A percentile compares a stretch with the other conserved stretches of the same genome.
Evolutionary conservation across 208 protist species (phyloP).

Genomic region (Trypanosoma avium): DNA sequence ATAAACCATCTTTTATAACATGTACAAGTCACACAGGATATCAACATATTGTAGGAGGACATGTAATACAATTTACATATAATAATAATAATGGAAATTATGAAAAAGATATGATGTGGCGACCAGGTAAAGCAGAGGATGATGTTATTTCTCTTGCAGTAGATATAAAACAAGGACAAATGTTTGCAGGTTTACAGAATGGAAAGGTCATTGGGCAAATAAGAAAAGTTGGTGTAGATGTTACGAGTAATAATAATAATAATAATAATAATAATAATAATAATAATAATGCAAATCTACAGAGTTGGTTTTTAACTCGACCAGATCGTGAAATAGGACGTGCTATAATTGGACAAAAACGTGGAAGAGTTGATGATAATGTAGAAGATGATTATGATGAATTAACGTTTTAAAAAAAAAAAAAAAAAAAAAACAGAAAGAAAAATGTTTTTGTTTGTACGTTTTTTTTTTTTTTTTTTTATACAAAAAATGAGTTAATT

Average conservation of each 20-base stretch:
- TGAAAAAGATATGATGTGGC: slow-evolving; percentile 28
- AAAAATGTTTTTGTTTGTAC: slow-evolving; percentile 16
- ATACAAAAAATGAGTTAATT: too few relatives aligned
- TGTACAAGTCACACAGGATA: slow-evolving; percentile 64
- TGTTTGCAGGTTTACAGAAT: slow-evolving; percentile 62
- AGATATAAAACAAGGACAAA: slow-evolving; percentile 31
- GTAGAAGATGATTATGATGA: slow-evolving; percentile 25
- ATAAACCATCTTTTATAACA: slow-evolving; percentile 34
- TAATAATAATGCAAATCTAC: slow-evolving; percentile 11
- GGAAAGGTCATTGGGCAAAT: slow-evolving; percentile 59
- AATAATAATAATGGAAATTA: slow-evolving; percentile 5
- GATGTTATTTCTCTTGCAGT: slow-evolving; percentile 61
- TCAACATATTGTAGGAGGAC: slow-evolving; percentile 42
- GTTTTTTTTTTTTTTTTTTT: slow-evolving; percentile 17
- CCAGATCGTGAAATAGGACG: slow-evolving; percentile 29
- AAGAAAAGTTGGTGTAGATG: slow-evolving; percentile 1
- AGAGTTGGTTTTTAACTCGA: slow-evolving; percentile 48
- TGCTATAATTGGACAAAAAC: slow-evolving; percentile 36
- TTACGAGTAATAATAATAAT: slow-evolving; percentile 9
- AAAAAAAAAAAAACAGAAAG: background rate
- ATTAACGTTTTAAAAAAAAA: slow-evolving; percentile 5
- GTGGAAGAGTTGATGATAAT: slow-evolving; percentile 21
- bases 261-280: background rate
- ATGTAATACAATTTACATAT: slow-evolving; percentile 54
- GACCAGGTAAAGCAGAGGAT: slow-evolving; percentile 42